Base-by-base conservation (phyloP, 2,329 filamentous ascomycete species). In the Dactylonectria estremocensis region DNA sequence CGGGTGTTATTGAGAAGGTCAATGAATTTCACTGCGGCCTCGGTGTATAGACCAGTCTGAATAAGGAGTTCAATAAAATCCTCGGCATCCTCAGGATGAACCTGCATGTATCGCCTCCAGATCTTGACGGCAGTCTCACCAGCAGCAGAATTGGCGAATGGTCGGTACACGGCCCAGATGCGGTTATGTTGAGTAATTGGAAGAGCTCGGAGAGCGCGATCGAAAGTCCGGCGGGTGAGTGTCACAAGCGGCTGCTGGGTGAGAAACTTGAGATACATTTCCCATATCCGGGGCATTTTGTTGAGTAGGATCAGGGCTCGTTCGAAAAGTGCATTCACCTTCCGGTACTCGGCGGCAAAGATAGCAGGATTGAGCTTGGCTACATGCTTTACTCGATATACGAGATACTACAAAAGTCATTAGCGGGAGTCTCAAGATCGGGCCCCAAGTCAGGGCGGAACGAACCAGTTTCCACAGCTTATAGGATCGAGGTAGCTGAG, bases 211-310 rank as follows among this genome's bases (percentile, higher is more conserved):
- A 99, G 87, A 13, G 96, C 95, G 66, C 95, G 91, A 82, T 99
- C 95, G 82, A 99, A 99, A 1, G 94, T 94, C 71, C 91, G 91
- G 66, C 96, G 90, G 28, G 94, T 97, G 64, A 91, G 87, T 8
- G 95, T 98, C 68, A 99, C 91, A 61, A 97, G 85, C n/a, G 96
- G 96, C 80, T 99, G 96, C 77, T 93, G 90, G 78, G 95, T 90
- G 65, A 99, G 86, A 78, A 99, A 98, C 55, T 89, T 89, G 69
- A 99, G 90, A 80, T 98, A 99, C 91, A 98, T 94, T 80, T 98
- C 95, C 97, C 96, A 99, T 78, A 99, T 96, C 73, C 91, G 90
- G 24, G 97, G 96, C 96, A 99, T 99, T 84, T 99, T 99, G 84
- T 99, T 98, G 69, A 99, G 88, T 46, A 99, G 87, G 66, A 98